A percentile compares a stretch with the other conserved stretches of the same genome.
Conservation (phyloP, 768 basidiomycete genomes). For the Boletus pseudopeckii region DNA sequence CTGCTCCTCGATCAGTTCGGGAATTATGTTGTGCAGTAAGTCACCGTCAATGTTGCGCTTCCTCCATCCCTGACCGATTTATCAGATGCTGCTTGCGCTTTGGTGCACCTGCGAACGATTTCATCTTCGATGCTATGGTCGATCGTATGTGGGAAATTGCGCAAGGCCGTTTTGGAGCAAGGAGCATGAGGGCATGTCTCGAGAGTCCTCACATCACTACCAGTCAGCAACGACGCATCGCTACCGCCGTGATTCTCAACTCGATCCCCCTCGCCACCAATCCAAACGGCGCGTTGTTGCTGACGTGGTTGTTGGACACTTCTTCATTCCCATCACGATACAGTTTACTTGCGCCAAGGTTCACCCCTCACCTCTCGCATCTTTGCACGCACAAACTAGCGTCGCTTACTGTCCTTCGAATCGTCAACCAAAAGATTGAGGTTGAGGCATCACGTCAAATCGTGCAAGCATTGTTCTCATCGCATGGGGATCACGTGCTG, state of each 20-base stretch:
- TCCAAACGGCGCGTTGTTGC: slow-evolving; percentile 90
- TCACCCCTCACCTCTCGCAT: slow-evolving; percentile 94
- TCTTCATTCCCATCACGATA: slow-evolving; percentile 96
- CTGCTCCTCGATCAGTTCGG: slow-evolving; percentile 92
- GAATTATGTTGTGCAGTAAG: slow-evolving; percentile 90
- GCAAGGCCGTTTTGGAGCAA: slow-evolving; percentile 95
- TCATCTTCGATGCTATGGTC: slow-evolving; percentile 96
- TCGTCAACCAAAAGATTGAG: slow-evolving; percentile 96
- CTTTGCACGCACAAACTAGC: slow-evolving; percentile 98
- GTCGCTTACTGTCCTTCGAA: slow-evolving; percentile 88
- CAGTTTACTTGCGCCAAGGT: slow-evolving; percentile 88
- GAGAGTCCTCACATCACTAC: slow-evolving; percentile 85
- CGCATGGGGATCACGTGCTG: slow-evolving; percentile 83
- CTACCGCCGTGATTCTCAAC: slow-evolving; percentile 91
- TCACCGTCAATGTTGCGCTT: slow-evolving; percentile 11
- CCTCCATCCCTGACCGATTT: slow-evolving; percentile 4
- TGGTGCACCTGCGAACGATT: slow-evolving; percentile 84
- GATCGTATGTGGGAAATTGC: slow-evolving; percentile 99
- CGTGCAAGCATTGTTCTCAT: slow-evolving; percentile 87
- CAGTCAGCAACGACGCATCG: slow-evolving; percentile 93
- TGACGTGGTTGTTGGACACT: slow-evolving; percentile 96
- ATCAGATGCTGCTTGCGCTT: slow-evolving; percentile 86
- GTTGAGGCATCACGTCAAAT: slow-evolving; percentile 83
- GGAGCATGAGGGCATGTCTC: slow-evolving; percentile 95
- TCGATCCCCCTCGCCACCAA: slow-evolving; percentile 97